phyloP scores from a whole-genome alignment of 306 rosid species.

The Vigna mungo region DNA sequence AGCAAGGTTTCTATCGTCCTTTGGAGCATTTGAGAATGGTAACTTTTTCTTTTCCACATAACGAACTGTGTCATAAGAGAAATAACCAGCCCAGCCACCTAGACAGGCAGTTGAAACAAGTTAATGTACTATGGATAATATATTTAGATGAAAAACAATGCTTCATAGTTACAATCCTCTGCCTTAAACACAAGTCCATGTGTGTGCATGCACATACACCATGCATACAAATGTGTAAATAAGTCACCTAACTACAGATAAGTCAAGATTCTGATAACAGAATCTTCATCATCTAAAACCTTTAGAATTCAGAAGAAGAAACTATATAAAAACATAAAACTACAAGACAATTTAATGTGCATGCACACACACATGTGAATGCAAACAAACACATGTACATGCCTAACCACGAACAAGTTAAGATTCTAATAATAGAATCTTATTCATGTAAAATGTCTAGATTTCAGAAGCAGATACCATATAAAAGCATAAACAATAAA shows the following conservation, averaged over 20 bases:
- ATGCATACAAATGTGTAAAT: no score
- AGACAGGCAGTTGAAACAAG: slow-evolving; percentile 29
- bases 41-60: slow-evolving; percentile 77
- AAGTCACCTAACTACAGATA: not conserved
- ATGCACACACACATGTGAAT: no score
- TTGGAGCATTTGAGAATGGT: slow-evolving; percentile 78
- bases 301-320: not conserved
- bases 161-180: no score
- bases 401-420: no score
- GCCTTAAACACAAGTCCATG: no score
- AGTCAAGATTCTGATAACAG: not conserved
- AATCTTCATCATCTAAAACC: not conserved
- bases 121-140: not conserved
- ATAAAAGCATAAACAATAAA: no score
- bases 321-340: not conserved
- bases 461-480: no score
- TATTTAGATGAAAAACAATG: not conserved
- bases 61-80: slow-evolving; percentile 89
- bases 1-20: slow-evolving; percentile 80
- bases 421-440: no score
- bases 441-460: no score
- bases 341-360: slow-evolving; percentile 9
- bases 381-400: no score
- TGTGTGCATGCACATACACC: no score
- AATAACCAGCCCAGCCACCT: slow-evolving; percentile 97